These are phyloP conservation scores for Fusarium anguioides DNA, from an alignment of 2,329 filamentous ascomycete genomes.

Conservation along the genomic window DNA sequence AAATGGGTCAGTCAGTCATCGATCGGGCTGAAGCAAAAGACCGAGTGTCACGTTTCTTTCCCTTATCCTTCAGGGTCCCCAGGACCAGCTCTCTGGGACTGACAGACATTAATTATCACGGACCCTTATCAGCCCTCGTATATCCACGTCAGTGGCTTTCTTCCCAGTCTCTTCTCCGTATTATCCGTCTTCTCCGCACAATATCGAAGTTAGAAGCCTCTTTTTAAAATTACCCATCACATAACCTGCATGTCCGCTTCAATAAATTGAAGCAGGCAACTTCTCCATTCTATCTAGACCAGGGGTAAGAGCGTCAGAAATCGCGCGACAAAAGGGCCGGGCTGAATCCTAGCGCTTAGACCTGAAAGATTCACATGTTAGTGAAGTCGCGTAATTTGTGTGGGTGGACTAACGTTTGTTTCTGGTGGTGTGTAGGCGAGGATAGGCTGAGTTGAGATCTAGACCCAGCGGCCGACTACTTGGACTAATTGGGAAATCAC, in stretches of 20 bases:
- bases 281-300: conserved; percentile 25
- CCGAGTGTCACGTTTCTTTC: no score
- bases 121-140: no score
- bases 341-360: background rate
- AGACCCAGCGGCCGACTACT: conserved; percentile 7
- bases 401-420: background rate
- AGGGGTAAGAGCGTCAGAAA: conserved; percentile 16
- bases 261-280: conserved; percentile 6
- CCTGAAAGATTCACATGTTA: conserved; percentile 4
- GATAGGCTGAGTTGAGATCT: conserved; percentile 20
- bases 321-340: conserved; percentile 29
- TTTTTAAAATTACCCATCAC: conserved; percentile 12
- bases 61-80: background rate
- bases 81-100: no score
- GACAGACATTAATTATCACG: no score
- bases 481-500: conserved; percentile 33
- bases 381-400: accelerated
- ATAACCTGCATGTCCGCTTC: conserved; percentile 1
- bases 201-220: background rate
- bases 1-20: conserved; percentile 4
- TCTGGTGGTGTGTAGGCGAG: background rate
- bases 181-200: background rate
- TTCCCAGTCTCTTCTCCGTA: background rate
- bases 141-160: conserved; percentile 16
- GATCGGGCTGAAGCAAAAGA: no score